Evolutionary conservation across 2,329 filamentous ascomycete genomes (phyloP).

Genomic region (Hymenoscyphus fraxineus): DNA sequence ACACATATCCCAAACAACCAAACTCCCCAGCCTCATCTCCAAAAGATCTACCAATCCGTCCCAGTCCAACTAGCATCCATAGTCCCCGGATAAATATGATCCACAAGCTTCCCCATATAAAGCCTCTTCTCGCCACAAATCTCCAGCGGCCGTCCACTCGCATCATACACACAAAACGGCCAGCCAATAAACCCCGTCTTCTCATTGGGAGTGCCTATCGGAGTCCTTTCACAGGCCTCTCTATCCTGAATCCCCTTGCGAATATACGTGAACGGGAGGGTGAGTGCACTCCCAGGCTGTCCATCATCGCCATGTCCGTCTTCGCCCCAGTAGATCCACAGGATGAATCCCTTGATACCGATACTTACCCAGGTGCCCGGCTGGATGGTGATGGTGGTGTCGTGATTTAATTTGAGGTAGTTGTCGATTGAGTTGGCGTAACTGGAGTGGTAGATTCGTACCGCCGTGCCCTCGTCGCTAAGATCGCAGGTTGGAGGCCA

Average conservation of each 20-base stretch:
- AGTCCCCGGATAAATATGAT: not conserved
- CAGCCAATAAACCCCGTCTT: not conserved
- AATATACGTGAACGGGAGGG: not conserved
- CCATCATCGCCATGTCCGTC: not conserved
- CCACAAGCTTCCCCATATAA: not conserved
- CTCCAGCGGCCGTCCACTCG: not conserved
- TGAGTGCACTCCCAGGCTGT: not conserved
- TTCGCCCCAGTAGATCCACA: not conserved
- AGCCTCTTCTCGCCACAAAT: not conserved
- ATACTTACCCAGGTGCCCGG: not conserved
- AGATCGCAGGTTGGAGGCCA: not conserved
- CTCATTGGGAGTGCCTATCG: not conserved
- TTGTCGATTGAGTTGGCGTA: not conserved
- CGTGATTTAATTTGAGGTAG: not conserved
- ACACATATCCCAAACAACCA: not conserved
- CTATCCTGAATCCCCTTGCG: not conserved
- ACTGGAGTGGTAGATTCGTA: not conserved
- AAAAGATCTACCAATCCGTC: not conserved
- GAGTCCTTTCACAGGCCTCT: not conserved
- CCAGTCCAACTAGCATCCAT: not conserved
- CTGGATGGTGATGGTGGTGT: not conserved
- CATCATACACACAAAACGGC: not conserved
- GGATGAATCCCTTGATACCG: not conserved
- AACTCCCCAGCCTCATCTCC: not conserved
- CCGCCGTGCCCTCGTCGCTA: not conserved